phyloP scores from a whole-genome alignment of 1,284 basidiomycete genomes.

The Rhodofomes roseus region DNA sequence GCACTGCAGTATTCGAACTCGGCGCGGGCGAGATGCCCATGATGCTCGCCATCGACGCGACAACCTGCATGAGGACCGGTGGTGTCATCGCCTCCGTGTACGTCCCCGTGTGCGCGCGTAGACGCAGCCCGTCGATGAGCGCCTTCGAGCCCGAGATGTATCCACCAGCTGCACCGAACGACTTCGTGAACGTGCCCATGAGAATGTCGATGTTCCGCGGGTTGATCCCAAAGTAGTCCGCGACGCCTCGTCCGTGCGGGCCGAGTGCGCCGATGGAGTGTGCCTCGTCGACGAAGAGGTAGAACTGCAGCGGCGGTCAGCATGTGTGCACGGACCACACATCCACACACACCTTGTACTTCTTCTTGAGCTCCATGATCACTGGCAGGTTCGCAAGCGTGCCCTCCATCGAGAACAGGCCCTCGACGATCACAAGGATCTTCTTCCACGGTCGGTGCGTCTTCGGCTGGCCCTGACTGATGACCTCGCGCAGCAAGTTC shows the following conservation, averaged over 20 bases:
- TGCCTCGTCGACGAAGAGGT: slow-evolving; percentile 95
- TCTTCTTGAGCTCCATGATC: slow-evolving; percentile 86
- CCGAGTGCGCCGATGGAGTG: slow-evolving; percentile 97
- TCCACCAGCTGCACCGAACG: slow-evolving; percentile 95
- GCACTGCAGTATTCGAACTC: slow-evolving; percentile 29
- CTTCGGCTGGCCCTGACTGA: slow-evolving; percentile 96
- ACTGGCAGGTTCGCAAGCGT: slow-evolving; percentile 84
- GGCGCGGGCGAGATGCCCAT: slow-evolving; percentile 78
- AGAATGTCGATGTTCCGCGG: slow-evolving; percentile 86
- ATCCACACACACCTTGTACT: slow-evolving; percentile 78
- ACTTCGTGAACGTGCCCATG: slow-evolving; percentile 99
- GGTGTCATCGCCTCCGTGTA: slow-evolving; percentile 94
- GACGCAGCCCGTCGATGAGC: slow-evolving; percentile 79
- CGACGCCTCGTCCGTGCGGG: slow-evolving; percentile 90
- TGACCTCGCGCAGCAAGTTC: slow-evolving; percentile 81
- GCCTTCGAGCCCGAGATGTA: slow-evolving; percentile 87
- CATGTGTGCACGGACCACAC: not conserved
- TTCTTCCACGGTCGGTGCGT: slow-evolving; percentile 99
- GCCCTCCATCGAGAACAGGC: slow-evolving; percentile 98
- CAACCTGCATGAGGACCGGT: slow-evolving; percentile 87
- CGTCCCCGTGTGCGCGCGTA: slow-evolving; percentile 80
- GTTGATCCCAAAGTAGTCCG: slow-evolving; percentile 91
- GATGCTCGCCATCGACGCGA: slow-evolving; percentile 93
- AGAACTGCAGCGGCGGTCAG: slow-evolving; percentile 62
- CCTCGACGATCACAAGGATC: slow-evolving; percentile 94